A percentile compares a stretch with the other conserved stretches of the same genome.
Evolutionary conservation across 345 rosid species (phyloP).

Genomic region (Balakata baccata): DNA sequence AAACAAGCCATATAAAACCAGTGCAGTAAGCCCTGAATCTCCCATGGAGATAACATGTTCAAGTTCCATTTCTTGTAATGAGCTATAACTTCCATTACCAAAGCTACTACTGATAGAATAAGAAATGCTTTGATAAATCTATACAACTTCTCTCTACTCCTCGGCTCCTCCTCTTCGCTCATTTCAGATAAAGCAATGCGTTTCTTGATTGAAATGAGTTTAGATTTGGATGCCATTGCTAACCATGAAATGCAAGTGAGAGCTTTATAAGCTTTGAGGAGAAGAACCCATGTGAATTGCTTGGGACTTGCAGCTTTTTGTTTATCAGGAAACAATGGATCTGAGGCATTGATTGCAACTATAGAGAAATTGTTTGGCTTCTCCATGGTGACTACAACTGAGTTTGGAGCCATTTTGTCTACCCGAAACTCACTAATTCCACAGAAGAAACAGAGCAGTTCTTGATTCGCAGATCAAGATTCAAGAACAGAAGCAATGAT

Average conservation of each 20-base stretch:
- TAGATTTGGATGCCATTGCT: constrained; percentile 36
- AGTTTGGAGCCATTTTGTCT: constrained; percentile 62
- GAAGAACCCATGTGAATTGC: constrained; percentile 72
- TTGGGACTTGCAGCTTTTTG: constrained; percentile 65
- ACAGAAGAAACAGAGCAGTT: not conserved
- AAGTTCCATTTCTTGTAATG: constrained; percentile 73
- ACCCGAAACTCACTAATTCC: not conserved
- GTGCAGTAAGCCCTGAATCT: constrained; percentile 64
- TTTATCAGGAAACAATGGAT: constrained; percentile 60
- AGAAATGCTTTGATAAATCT: constrained; percentile 69
- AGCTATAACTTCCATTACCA: constrained; percentile 64
- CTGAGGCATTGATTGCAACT: constrained; percentile 56
- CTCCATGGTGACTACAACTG: constrained; percentile 80
- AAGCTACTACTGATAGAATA: constrained; percentile 50
- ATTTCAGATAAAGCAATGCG: constrained; percentile 44
- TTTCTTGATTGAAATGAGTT: constrained; percentile 52
- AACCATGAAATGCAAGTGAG: constrained; percentile 59
- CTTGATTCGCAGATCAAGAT: constrained; percentile 30
- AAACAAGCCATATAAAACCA: constrained; percentile 77
- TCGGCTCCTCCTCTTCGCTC: constrained; percentile 60
- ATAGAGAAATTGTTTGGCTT: constrained; percentile 62
- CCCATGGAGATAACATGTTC: constrained; percentile 58
- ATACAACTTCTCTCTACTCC: constrained; percentile 63
- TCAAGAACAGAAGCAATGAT: constrained; percentile 7
- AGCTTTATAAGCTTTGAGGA: constrained; percentile 64